Base-by-base conservation (phyloP, 306 rosid species). In the Coriaria nepalensis region DNA sequence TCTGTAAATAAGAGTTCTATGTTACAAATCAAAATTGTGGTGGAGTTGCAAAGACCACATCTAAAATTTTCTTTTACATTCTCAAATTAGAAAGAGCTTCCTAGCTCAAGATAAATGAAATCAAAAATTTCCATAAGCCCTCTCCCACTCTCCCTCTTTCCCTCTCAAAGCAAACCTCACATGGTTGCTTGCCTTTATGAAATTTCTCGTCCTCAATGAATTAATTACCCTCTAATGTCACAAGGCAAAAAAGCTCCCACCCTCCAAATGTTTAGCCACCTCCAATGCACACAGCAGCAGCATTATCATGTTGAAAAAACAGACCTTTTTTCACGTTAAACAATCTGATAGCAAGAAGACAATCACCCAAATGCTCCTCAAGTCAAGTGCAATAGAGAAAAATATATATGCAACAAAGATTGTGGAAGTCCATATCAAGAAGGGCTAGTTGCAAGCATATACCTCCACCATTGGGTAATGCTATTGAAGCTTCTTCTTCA, bases 1-100 rank as follows among this genome's bases (percentile, higher is more conserved):
- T 70, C 72, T 65, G 72, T 61, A 74, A 77, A 74, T 55, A 74
- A 59, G 59, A 67, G 78, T 75, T 66, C 69, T 79, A 80, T 85
- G 93, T 75, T 75, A 82, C 98, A 90, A 75, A 85, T 77, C 95
- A 90, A 90, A 90, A 92, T 75, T 84, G 83, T 66, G 76, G 81
- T 65, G 75, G 79, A 60, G 82, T 64, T 68, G 90, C 68, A 66
- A 73, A 74, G 36, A 79, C 82, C 94, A 77, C 84, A 67, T 81
- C 74, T 71, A 50, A 73, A 20, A 20, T 20, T 71, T 72, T 66
- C 75, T 67, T 78, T 74, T 68, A 45, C 70, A 76, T 61, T 66
- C 78, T 68, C 74, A 71, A 79, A 71, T 75, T 37, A 75, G 78
- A 69, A 71, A 70, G 73, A 64, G 73, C 69, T 49, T 14, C 56